A percentile compares a stretch with the other conserved stretches of the same genome.
phyloP scores from a whole-genome alignment of 352 stramenopile species.

The Globisporangium orthogonon region DNA sequence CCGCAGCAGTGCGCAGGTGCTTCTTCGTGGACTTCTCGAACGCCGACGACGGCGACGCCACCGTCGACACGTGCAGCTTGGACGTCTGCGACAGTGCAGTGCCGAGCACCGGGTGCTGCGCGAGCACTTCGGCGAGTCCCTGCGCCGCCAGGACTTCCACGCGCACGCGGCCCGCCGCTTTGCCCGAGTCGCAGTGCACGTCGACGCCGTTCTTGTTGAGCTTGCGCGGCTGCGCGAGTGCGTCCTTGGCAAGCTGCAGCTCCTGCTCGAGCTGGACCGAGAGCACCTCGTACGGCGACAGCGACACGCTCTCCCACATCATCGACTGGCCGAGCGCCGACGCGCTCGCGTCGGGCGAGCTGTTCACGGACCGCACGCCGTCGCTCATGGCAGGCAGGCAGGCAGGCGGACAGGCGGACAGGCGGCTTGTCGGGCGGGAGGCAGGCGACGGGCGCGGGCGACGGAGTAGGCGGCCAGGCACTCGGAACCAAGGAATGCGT shows the following conservation, averaged over 20 bases:
- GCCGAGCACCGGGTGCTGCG: conserved; percentile 25
- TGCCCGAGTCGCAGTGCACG: conserved; percentile 40
- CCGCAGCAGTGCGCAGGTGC: conserved; percentile 38
- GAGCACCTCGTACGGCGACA: conserved; percentile 66
- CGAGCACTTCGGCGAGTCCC: conserved; percentile 23
- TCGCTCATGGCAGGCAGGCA: conserved; percentile 24
- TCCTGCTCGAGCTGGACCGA: conserved; percentile 68
- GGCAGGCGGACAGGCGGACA: background rate
- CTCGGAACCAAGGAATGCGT: background rate
- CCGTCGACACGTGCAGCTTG: conserved; percentile 51
- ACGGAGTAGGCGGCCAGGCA: too few species aligned
- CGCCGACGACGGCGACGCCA: conserved; percentile 46
- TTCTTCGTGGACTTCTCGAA: conserved; percentile 73
- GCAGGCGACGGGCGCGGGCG: too few species aligned
- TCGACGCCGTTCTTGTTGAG: conserved; percentile 82
- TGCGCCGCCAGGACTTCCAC: conserved; percentile 48
- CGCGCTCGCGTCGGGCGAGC: conserved; percentile 34
- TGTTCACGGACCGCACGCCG: conserved; percentile 35
- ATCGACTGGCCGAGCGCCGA: conserved; percentile 46
- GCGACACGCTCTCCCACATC: conserved; percentile 74
- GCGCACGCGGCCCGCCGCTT: conserved; percentile 40
- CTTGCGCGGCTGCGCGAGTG: conserved; percentile 20
- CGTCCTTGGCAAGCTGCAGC: conserved; percentile 45
- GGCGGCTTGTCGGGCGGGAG: too few species aligned
- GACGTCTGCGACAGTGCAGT: conserved; percentile 13